Base-by-base conservation (phyloP, 1,284 basidiomycete species). In the Ustilago trichophora region DNA sequence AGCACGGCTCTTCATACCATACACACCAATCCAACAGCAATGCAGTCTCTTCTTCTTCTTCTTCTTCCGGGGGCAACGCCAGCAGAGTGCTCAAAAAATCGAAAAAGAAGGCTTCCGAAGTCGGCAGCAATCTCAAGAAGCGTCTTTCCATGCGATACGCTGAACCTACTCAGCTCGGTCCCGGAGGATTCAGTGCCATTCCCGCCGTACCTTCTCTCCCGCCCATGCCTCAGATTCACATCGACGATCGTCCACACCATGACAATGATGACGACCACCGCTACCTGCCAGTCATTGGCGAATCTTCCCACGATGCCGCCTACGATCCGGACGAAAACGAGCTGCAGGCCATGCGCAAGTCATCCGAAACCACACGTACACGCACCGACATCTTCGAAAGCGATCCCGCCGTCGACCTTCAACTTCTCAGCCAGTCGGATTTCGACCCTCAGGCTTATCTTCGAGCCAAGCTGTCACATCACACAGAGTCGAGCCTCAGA, bases 111-210 rank as follows among this genome's bases (percentile, higher is more conserved):
- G 72, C 73, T 8, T 64, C 59, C 21, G 56, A 75, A n/a, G 76
- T 77, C 11, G 76, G 73, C 34, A 69, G 52, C 54, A 80, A 78
- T 27, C 70, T 80, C 47, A 78, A 78, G 26, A 79, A 79, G 52
- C 65, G 78, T 16, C 64, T 80, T 13, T 78, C 76, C 22, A 78
- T 76, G 75, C 70, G 78, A n/a, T 80, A 80, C 60, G 74, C 74
- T 19, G 73, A 77, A 46, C 74, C 74, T 2, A 76, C 74, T 2
- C 54, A 65, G 12, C 37, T 76, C 13, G 77, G 69, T 16, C 69
- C 76, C 1, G 71, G 77, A 3, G 70, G 75, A 0, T 72, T 68
- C 37, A 63, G 58, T 31, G 63, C 70, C 5, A 40, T 69, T 0
- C 62, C 71, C 21, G 43, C 48, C 9, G 60, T 70, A 0, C 73